Evolutionary conservation across 345 rosid genomes (phyloP), one percentile per base, ranked within the genome.

Genomic region (Acer saccharum): DNA sequence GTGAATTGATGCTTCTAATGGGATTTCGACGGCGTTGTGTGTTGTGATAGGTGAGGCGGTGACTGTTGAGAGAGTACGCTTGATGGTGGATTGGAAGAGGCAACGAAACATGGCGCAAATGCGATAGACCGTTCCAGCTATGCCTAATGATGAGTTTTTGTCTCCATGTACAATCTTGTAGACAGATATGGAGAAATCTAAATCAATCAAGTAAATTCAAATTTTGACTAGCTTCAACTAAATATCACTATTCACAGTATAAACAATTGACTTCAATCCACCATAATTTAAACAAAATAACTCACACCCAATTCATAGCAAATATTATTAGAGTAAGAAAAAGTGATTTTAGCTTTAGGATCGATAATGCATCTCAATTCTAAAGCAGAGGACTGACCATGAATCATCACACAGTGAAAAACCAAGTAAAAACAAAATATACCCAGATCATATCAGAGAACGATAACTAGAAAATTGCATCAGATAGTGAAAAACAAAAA

Each of bases 91-190:
- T 17, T 66, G 23, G 20, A 71, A 77, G 75, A 65, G 79, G 64
- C 82, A 43, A 32, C 86, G 85, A 77, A 81, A 74, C 89, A 87
- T 89, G 68, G 69, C 57, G 55, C 58, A 20, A 46, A 16, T 32
- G 44, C 64, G 27, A 55, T 4, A 10, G 76, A 43, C 12, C 27
- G 7, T 39, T 27, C 13, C 6, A 46, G 25, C 11, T 73, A 13
- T 23, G 39, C 21, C 14, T 72, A 76, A 18, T 29, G 46, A 32
- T 65, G 62, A 9, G 9, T 20, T 57, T 16, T 57, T 57, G 21
- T 57, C 23, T 57, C 62, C 62, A 57, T 13, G 6, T 57, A 57
- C 23, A 17, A 57, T 57, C 62, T 17, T 13, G 7, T 20, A n/a
- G 10, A 57, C 62, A 57, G n/a, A 60, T 60, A 21, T 60, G 23